These are phyloP conservation scores for Pseudohyphozyma bogoriensis DNA, from an alignment of 768 basidiomycete species.

Conservation along the genomic window DNA sequence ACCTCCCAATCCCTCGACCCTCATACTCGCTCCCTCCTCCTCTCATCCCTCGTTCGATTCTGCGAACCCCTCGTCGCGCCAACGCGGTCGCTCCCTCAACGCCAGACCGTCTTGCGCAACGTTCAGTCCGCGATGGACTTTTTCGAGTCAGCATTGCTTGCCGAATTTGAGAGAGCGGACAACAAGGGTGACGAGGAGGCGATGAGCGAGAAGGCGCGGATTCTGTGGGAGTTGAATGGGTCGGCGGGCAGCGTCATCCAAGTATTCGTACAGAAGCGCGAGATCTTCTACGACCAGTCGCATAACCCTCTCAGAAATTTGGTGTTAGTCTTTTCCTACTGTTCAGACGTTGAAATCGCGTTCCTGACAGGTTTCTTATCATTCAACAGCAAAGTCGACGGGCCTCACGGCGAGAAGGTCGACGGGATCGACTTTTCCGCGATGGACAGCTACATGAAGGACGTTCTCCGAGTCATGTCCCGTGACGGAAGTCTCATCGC, in stretches of 20 bases:
- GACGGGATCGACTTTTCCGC: constrained; percentile 69
- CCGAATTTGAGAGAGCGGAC: constrained; percentile 81
- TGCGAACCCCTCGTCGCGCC: constrained; percentile 60
- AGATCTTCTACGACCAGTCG: constrained; percentile 79
- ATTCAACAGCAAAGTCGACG: constrained; percentile 34
- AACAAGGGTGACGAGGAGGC: constrained; percentile 55
- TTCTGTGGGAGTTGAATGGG: constrained; percentile 64
- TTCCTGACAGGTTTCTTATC: constrained; percentile 41
- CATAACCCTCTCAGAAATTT: constrained; percentile 74
- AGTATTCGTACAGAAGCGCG: constrained; percentile 90
- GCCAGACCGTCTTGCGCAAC: constrained; percentile 44
- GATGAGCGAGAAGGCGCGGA: constrained; percentile 72
- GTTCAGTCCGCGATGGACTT: constrained; percentile 72
- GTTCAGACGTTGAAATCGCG: background rate
- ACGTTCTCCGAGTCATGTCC: constrained; percentile 53
- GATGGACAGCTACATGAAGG: constrained; percentile 82
- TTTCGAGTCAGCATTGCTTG: constrained; percentile 76
- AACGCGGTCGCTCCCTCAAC: constrained; percentile 53
- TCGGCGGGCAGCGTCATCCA: constrained; percentile 57
- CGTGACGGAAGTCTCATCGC: constrained; percentile 73
- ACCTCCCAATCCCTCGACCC: constrained; percentile 49
- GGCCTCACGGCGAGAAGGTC: constrained; percentile 31
- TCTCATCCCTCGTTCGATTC: constrained; percentile 64
- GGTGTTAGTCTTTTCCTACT: constrained; percentile 34
- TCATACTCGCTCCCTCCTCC: constrained; percentile 43